Conservation (phyloP, 2,329 filamentous ascomycete genomes). For the Calycina marina region DNA sequence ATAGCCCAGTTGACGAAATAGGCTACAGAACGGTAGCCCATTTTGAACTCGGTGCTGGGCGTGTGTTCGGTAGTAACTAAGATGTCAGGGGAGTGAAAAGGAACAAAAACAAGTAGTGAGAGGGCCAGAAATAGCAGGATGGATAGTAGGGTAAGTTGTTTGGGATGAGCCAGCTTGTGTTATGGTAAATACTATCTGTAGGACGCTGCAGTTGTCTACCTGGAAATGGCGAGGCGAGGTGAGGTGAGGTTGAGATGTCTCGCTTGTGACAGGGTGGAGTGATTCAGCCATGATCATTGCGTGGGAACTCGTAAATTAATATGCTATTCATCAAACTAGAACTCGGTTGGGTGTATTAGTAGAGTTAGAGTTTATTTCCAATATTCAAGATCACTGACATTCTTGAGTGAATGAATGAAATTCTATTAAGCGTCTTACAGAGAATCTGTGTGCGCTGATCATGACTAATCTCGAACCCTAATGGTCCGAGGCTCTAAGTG, state of each 20-base stretch:
- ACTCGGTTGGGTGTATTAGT: no score
- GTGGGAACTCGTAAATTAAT: not conserved
- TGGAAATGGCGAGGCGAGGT: slow-evolving; percentile 3
- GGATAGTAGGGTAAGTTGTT: slow-evolving; percentile 7
- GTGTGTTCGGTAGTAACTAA: slow-evolving; percentile 3
- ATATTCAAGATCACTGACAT: no score
- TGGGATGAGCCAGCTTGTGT: slow-evolving; percentile 11
- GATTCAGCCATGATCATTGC: not conserved
- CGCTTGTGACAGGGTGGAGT: slow-evolving; percentile 7
- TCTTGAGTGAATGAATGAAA: no score
- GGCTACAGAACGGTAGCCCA: slow-evolving; percentile 37
- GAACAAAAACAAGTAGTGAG: slow-evolving; percentile 9
- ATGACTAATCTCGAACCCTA: no score
- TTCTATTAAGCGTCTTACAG: no score
- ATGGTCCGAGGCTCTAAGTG: no score
- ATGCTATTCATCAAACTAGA: not conserved
- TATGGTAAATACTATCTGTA: slow-evolving; percentile 2
- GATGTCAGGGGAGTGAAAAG: slow-evolving; percentile 7
- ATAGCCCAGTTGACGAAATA: slow-evolving; percentile 44
- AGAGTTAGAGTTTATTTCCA: no score
- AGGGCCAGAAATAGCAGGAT: slow-evolving; percentile 10
- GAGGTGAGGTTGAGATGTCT: not conserved
- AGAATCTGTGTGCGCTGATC: no score
- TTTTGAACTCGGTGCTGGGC: slow-evolving; percentile 8
- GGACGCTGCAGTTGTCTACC: slow-evolving; percentile 5